Evolutionary conservation across 768 basidiomycete genomes (phyloP).

Genomic region (Lactarius hatsudake): DNA sequence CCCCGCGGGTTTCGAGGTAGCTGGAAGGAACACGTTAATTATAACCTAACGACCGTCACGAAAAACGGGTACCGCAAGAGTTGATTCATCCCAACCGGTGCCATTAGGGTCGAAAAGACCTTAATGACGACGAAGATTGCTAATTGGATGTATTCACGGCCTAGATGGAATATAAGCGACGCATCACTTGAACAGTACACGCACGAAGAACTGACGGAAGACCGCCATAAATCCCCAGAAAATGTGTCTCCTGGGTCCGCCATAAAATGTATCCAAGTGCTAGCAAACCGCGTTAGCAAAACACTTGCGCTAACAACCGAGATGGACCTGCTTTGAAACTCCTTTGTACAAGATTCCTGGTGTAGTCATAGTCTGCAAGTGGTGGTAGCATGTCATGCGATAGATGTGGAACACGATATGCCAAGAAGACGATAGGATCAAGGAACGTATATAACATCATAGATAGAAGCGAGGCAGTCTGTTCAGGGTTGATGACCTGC

Average conservation of each 20-base stretch:
- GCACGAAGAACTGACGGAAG: conserved; percentile 25
- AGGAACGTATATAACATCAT: too few species aligned
- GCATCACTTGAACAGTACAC: neutral
- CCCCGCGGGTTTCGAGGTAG: conserved; percentile 55
- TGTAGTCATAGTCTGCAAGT: conserved; percentile 44
- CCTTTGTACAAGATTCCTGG: conserved; percentile 35
- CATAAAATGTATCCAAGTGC: conserved; percentile 33
- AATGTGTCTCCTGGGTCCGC: conserved; percentile 26
- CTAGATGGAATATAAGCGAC: conserved; percentile 8
- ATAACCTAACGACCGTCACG: neutral
- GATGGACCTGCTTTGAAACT: conserved; percentile 34
- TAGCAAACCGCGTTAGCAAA: conserved; percentile 15
- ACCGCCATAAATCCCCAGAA: conserved; percentile 31
- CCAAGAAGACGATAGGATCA: too few species aligned
- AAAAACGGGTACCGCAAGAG: conserved; percentile 32
- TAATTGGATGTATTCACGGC: conserved; percentile 19
- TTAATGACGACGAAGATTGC: conserved; percentile 15
- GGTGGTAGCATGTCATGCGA: too few species aligned
- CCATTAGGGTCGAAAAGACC: conserved; percentile 29
- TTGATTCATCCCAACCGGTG: conserved; percentile 35
- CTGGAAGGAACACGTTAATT: conserved; percentile 31
- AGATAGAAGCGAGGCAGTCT: too few species aligned
- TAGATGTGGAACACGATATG: too few species aligned
- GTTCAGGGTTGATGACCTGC: too few species aligned
- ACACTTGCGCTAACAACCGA: neutral